Evolutionary conservation across 108 stramenopile genomes (phyloP), one percentile per base, ranked within the genome.

Genomic region (Nannochloropsis gaditana): DNA sequence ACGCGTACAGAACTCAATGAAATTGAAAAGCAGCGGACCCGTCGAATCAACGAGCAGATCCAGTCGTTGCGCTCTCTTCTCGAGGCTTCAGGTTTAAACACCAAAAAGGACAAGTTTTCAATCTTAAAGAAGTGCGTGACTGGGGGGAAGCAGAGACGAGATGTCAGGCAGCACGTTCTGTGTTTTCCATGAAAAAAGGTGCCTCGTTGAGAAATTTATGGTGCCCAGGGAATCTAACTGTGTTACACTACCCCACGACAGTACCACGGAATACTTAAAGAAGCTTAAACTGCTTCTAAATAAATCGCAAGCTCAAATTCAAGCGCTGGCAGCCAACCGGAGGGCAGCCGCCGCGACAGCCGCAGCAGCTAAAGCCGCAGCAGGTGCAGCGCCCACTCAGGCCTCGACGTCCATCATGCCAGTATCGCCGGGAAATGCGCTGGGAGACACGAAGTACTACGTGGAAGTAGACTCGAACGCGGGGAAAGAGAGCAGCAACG

Each of bases 1-100:
- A 82, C 82, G 19, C 82, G 82, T 43, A 19, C 43, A 82, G 82
- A 82, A 82, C 21, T 82, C 19, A 82, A 82, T 82, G 82, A 82
- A 82, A 21, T 82, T 5, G 82, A 82, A 21, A 82, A 82, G 45
- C 82, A 82, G 21, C 82, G 82, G 19, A 82, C 82, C 44, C 43
- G 45, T 15, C 43, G 82, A 82, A 82, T 82, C 82, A 82, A 82
- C 9, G 82, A 45, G 45, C 82, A 82, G 19, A 82, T 82, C 82
- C 43, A 45, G 9, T 82, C 82, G 17, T 45, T 82, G 43, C 82
- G 82, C 19, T 15, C 45, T 82, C 21, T 82, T 15, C 82, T 82
- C 19, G 43, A 82, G 21, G 45, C 45, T 19, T 82, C 82, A 21
- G 45, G 45, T 15, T 19, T 82, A 19, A 45, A 45, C 19, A 82